Conservation (phyloP, 2,329 filamentous ascomycete species). For the Xylaria sp. region DNA sequence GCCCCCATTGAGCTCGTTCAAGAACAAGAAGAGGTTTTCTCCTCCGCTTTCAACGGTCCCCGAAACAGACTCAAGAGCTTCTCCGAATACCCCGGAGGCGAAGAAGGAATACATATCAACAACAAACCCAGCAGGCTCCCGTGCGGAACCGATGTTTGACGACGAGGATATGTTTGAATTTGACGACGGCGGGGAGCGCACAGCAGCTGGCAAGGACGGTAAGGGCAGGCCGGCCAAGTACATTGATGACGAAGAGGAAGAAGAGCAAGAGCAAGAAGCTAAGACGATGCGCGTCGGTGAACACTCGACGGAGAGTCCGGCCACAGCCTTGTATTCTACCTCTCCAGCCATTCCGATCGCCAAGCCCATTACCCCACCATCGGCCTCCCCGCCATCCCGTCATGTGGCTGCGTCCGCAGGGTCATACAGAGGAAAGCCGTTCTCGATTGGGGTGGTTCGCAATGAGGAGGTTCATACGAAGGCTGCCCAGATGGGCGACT, state of each 20-base stretch:
- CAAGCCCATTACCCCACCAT: conserved; percentile 34
- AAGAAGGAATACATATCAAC: conserved; percentile 6
- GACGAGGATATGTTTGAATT: conserved; percentile 52
- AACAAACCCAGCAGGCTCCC: conserved; percentile 15
- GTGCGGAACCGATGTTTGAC: conserved; percentile 14
- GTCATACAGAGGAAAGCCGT: conserved; percentile 57
- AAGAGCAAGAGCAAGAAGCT: conserved; percentile 28
- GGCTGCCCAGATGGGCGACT: conserved; percentile 51
- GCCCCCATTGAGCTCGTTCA: conserved; percentile 33
- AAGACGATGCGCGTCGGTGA: conserved; percentile 18
- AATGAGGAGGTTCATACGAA: conserved; percentile 52
- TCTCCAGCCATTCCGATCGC: conserved; percentile 49
- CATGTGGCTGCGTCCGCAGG: conserved; percentile 49
- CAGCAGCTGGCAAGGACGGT: conserved; percentile 23
- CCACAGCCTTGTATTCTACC: conserved; percentile 43
- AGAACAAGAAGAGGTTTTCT: conserved; percentile 33
- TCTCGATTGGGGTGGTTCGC: conserved; percentile 55
- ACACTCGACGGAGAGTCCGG: conserved; percentile 11
- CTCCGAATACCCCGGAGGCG: conserved; percentile 1
- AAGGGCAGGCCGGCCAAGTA: conserved; percentile 31
- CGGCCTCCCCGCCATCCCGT: conserved; percentile 39
- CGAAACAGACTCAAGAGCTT: conserved; percentile 5
- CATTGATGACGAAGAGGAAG: conserved; percentile 43
- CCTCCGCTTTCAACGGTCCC: conserved; percentile 19
- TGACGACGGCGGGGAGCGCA: conserved; percentile 40